Evolutionary conservation across 768 basidiomycete species (phyloP).

Genomic region (Leccinum olivaceopallidum): DNA sequence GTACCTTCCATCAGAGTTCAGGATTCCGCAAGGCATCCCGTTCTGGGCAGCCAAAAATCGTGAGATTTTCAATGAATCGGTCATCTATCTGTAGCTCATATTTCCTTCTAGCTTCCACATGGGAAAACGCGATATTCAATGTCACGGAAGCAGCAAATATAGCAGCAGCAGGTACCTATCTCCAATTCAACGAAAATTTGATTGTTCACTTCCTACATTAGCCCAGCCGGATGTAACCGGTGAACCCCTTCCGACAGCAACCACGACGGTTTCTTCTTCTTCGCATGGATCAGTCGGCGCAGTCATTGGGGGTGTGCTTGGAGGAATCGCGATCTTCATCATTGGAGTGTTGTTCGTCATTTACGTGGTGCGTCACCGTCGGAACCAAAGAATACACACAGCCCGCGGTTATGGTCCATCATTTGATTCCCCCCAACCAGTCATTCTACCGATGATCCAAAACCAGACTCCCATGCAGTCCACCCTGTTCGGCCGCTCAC

Average conservation of each 20-base stretch:
- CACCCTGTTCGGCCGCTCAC: not conserved
- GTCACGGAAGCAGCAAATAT: constrained; percentile 7
- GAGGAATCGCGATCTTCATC: constrained; percentile 14
- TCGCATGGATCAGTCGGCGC: constrained; percentile 13
- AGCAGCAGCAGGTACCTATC: constrained; percentile 13
- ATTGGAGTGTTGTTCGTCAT: constrained; percentile 15
- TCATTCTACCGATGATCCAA: not conserved
- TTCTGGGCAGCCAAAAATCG: constrained; percentile 27
- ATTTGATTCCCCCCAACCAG: not conserved
- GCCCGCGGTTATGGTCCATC: not conserved
- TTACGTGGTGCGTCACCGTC: constrained; percentile 13
- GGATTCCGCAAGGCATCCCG: constrained; percentile 20
- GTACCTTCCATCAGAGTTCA: constrained; percentile 23
- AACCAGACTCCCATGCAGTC: not conserved
- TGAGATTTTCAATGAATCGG: constrained; percentile 3
- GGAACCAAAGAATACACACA: constrained; percentile 2
- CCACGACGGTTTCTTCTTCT: constrained; percentile 7
- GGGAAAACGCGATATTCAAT: constrained; percentile 20
- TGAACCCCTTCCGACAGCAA: constrained; percentile 9
- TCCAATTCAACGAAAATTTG: not conserved
- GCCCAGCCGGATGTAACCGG: constrained; percentile 20
- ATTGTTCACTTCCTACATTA: not conserved
- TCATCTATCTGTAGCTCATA: not conserved
- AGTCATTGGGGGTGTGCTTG: constrained; percentile 27
- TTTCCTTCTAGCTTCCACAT: constrained; percentile 17